Base-by-base conservation (phyloP, 2,329 filamentous ascomycete genomes). In the Ilyonectria destructans region DNA sequence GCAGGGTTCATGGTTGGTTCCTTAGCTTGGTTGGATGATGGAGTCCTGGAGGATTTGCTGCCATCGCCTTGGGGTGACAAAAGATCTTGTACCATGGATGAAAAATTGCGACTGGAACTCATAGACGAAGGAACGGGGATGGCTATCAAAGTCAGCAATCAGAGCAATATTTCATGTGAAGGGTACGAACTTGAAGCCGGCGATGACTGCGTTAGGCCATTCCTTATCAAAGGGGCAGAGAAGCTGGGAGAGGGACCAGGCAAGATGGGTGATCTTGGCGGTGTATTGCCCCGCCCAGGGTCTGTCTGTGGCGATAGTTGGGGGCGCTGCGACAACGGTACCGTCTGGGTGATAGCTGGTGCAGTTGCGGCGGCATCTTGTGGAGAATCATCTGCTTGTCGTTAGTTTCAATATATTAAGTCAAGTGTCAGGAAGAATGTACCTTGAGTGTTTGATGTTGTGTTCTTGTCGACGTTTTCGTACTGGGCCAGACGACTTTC, bases 171-270 rank as follows among this genome's bases (percentile, higher is more conserved):
- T 4, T 2, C 3, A 4, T 0, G 10, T 1, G 17, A 13, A 12
- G 21, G n/a, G 6, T 15, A 69, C 74, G 49, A 23, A 76, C 74
- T 75, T 43, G 74, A 74, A 62, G 69, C 68, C 12, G 74, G 74
- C 4, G 74, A 76, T 67, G 69, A 49, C 51, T 75, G 8, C 51
- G 60, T 17, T 60, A 61, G 15, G 46, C 19, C 31, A 72, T 66
- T 45, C 46, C 63, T 43, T n/a, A 61, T 13, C 19, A 37, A 56
- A 1, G 74, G 74, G 5, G 71, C 72, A 4, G 74, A 67, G 55
- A 75, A 76, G 43, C 74, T 68, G n/a, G 73, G 75, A 15, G 74
- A 76, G 15, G 72, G 72, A 4, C 71, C 71, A 15, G 73, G 71
- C n/a, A 75, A 68, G 35, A 70, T 69, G 9, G 74, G 69, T 7